Evolutionary conservation across 2,329 filamentous ascomycete genomes (phyloP), one percentile per base, ranked within the genome.

Genomic region (Cytospora leucostoma): DNA sequence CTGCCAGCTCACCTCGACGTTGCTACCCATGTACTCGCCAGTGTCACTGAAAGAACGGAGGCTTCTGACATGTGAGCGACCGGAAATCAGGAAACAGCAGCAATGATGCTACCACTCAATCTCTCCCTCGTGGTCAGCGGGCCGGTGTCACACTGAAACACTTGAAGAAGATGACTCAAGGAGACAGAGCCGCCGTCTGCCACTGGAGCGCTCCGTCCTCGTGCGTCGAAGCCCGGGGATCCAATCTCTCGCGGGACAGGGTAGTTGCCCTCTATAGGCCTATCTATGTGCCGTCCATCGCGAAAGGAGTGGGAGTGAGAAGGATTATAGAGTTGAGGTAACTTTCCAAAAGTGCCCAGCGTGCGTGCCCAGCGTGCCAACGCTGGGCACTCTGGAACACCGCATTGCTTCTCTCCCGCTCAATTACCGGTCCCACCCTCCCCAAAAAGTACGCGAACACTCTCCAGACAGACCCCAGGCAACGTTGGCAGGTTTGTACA

Each of bases 51-150:
- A 49, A 44, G 15, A 49, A 19, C 11, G 19, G 27, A 37, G 19
- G 37, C 13, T 40, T 34, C 10, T 53, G 35, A 40, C 58, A 60
- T 60, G 58, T 60, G 58, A 60, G 58, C 27, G 19, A 27, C 6
- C 12, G 37, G 37, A 13, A 38, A 47, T 47, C 44, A 47, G 44
- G 21, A 47, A 21, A 44, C 38, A n/a, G n/a, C 38, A 44, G 15
- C 15, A 44, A n/a, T 17, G n/a, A 15, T n/a, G 15, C 40, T 19
- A 5, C 8, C 4, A 17, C 44, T 4, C 12, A 17, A 47, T 4
- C 7, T 19, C 44, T 21, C 7, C 27, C 40, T 15, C 50, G 15
- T 12, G 53, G 35, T 60, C 50, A 54, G 58, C 58, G 50, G 50
- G 37, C 54, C 58, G 44, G 21, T 17, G 49, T 52, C 21, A 38